phyloP scores from a whole-genome alignment of 2,329 filamentous ascomycete genomes.

The Fusarium setosum region DNA sequence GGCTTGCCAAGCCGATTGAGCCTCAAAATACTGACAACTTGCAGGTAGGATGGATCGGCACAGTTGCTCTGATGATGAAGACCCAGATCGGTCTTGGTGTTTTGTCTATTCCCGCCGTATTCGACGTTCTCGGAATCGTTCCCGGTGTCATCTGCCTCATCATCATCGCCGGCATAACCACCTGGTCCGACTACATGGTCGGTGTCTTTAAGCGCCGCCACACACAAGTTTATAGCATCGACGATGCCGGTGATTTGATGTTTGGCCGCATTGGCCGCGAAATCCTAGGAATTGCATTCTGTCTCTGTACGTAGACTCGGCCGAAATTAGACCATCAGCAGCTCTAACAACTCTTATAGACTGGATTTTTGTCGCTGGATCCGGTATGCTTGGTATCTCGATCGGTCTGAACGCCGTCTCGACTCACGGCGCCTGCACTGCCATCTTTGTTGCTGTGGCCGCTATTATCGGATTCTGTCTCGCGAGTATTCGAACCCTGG shows the following conservation, averaged over 20 bases:
- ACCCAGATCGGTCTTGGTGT: slow-evolving; percentile 59
- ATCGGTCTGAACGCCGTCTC: slow-evolving; percentile 55
- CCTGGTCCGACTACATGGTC: slow-evolving; percentile 61
- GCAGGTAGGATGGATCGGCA: slow-evolving; percentile 57
- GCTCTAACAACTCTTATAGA: slow-evolving; percentile 11
- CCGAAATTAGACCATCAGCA: accelerated
- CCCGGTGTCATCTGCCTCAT: slow-evolving; percentile 59
- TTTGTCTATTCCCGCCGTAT: slow-evolving; percentile 59
- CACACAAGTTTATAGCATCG: slow-evolving; percentile 63
- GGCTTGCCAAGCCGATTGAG: neutral
- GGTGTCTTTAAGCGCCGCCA: slow-evolving; percentile 63
- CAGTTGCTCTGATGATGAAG: slow-evolving; percentile 59
- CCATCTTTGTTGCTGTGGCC: slow-evolving; percentile 54
- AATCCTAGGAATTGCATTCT: slow-evolving; percentile 51
- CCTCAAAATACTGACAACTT: neutral
- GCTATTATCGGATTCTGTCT: slow-evolving; percentile 44
- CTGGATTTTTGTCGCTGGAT: slow-evolving; percentile 33
- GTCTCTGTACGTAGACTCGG: slow-evolving; percentile 45
- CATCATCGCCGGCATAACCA: slow-evolving; percentile 56
- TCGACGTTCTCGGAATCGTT: slow-evolving; percentile 58
- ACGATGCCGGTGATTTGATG: slow-evolving; percentile 61
- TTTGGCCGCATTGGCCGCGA: slow-evolving; percentile 59
- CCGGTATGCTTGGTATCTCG: slow-evolving; percentile 45
- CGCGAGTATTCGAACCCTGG: slow-evolving; percentile 48
- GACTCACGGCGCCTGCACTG: slow-evolving; percentile 52